phyloP scores from a whole-genome alignment of 2,329 filamentous ascomycete genomes.

The Purpureocillium lavendulum region DNA sequence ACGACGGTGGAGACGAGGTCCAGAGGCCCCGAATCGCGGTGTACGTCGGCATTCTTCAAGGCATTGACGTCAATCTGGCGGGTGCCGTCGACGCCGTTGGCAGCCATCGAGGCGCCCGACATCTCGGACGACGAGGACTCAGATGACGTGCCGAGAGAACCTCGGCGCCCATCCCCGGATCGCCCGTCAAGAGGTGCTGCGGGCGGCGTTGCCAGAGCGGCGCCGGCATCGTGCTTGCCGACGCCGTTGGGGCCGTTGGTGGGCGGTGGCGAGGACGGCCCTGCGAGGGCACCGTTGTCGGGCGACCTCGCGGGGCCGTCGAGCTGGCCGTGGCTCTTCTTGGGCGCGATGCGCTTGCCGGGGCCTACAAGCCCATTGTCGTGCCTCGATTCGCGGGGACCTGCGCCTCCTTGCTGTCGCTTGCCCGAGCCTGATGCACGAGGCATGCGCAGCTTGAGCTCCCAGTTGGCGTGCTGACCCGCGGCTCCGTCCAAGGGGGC shows the following conservation, averaged over 20 bases:
- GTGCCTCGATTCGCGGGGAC: conserved; percentile 66
- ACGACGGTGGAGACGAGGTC: conserved; percentile 80
- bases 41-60: conserved; percentile 58
- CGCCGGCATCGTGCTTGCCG: conserved; percentile 16
- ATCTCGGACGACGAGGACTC: conserved; percentile 49
- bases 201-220: conserved; percentile 12
- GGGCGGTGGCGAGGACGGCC: conserved; percentile 18
- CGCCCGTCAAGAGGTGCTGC: conserved; percentile 32
- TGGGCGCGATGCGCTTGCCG: conserved; percentile 27
- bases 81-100: conserved; percentile 31
- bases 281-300: conserved; percentile 21
- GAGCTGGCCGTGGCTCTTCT: conserved; percentile 38
- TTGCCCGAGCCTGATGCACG: conserved; percentile 49
- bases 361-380: conserved; percentile 77
- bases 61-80: conserved; percentile 64
- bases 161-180: conserved; percentile 30
- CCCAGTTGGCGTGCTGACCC: conserved; percentile 24
- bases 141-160: conserved; percentile 44
- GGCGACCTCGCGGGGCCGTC: conserved; percentile 27
- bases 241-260: conserved; percentile 21
- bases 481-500: conserved; percentile 21
- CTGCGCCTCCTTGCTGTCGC: conserved; percentile 53
- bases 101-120: conserved; percentile 28
- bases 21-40: conserved; percentile 64
- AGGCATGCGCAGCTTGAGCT: conserved; percentile 46